Evolutionary conservation across 2,329 filamentous ascomycete genomes (phyloP), one percentile per base, ranked within the genome.

Genomic region (Fusarium sulawesiense): DNA sequence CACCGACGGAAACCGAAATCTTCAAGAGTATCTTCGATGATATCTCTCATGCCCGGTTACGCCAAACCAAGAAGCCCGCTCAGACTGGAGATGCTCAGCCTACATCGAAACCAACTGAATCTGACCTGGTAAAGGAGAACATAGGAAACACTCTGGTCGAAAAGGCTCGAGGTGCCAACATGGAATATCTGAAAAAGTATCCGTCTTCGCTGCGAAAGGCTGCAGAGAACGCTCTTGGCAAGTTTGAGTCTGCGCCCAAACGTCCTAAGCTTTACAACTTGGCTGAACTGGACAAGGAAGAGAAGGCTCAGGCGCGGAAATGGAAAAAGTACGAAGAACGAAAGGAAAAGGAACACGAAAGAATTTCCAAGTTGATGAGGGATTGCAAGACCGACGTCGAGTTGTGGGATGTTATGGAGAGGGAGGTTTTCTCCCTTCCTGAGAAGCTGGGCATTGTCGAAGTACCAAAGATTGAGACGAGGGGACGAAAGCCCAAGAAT

Each of bases 351-450:
- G 88, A 91, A 75, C 82, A 84, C 48, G 70, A 75, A 27, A 81
- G 87, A 12, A 83, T 93, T 11, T 85, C 87, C 66, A 67, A 71
- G 8, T 73, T 87, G 41, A 86, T 94, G 80, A 78, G 81, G 13
- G 76, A 73, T 3, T 89, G 89, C 20, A 71, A 81, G 61, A 87
- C 87, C 1, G 92, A 94, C 71, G 79, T 84, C 21, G 87, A 88
- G 53, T 81, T 93, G 12, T 94, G 92, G 91, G 77, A 87, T 9
- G 78, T 91, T 5, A 82, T 94, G 76, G 88, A 93, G 65, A 77
- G 81, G 7, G 86, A 93, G 53, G 89, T 94, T 14, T 92, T 94
- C 71, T 82, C 84, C 2, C 79, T 90, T 66, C 85, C 91, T 1
- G 76, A 79, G 6, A 85, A 81, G 62, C 79, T 93, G 21, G 86